Base-by-base conservation (phyloP, 306 rosid species). In the Lupinus albus region DNA sequence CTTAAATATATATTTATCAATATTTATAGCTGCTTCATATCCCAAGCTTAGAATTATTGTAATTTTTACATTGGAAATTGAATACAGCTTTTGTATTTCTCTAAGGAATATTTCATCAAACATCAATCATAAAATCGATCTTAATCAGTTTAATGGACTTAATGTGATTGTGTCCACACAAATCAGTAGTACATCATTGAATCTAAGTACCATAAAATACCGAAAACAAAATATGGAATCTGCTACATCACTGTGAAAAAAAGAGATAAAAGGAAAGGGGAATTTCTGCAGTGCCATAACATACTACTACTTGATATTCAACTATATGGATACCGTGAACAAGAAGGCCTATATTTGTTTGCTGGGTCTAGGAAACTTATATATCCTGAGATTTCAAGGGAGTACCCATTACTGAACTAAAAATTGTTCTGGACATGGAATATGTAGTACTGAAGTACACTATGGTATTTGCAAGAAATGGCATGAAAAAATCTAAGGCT, bases 391-490 rank as follows among this genome's bases (percentile, higher is more conserved):
- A 44, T 66, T 70, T 64, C 66, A 35, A 64, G 56, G 17, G 21
- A 28, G 60, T 50, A 48, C 53, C 36, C 41, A 62, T 44, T 17
- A 61, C 42, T 30, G 35, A 44, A 38, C 55, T 49, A 44, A 14
- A 38, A 39, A 45, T 21, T 50, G 17, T 21, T 39, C 46, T 51
- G 56, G 20, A 42, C 11, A 8, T 14, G 47, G 74, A 50, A 28
- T 39, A 64, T n/a, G 16, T 28, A 38, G 30, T 25, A 3, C 30
- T 25, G 10, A 52, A 63, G 41, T 20, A 50, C 30, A 4, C n/a
- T 13, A 73, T 7, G 60, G 56, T 32, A 48, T 68, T 64, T 64
- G 52, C 45, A 72, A 33, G 60, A 75, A 47, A 59, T 36, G 53
- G 32, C 1, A 41, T 25, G 35, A 25, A 25, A 25, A 25, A 25